Evolutionary conservation across 2,329 filamentous ascomycete species (phyloP).

Genomic region (Colletotrichum liaoningense): DNA sequence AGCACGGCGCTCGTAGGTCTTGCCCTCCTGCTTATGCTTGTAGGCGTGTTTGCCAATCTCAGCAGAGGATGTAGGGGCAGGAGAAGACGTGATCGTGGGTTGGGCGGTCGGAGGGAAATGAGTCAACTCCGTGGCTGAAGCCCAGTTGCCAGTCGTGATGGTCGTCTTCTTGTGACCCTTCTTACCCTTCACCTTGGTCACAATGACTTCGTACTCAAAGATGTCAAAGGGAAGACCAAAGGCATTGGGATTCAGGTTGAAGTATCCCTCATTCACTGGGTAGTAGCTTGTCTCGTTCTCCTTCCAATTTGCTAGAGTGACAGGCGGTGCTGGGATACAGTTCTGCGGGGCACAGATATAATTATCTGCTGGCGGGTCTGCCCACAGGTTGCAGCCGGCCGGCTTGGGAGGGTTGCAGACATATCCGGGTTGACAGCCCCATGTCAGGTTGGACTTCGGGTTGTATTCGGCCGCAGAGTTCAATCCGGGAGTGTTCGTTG

Average conservation of each 20-base stretch:
- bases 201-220: slow-evolving; percentile 59
- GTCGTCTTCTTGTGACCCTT: slow-evolving; percentile 52
- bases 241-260: slow-evolving; percentile 70
- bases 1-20: slow-evolving; percentile 35
- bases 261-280: slow-evolving; percentile 67
- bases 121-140: slow-evolving; percentile 60
- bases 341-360: slow-evolving; percentile 59
- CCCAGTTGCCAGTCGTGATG: slow-evolving; percentile 66
- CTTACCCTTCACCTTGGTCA: slow-evolving; percentile 47
- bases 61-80: neutral
- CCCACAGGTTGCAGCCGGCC: slow-evolving; percentile 62
- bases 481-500: slow-evolving; percentile 49
- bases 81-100: slow-evolving; percentile 37
- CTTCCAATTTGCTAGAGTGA: slow-evolving; percentile 54
- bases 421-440: slow-evolving; percentile 64
- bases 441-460: slow-evolving; percentile 56
- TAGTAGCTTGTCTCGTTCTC: slow-evolving; percentile 61
- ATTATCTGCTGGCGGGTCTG: slow-evolving; percentile 54
- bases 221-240: slow-evolving; percentile 75
- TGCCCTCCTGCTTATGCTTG: slow-evolving; percentile 28
- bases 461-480: slow-evolving; percentile 41
- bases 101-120: slow-evolving; percentile 48
- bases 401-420: slow-evolving; percentile 66
- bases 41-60: slow-evolving; percentile 29
- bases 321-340: slow-evolving; percentile 56